Evolutionary conservation across 768 basidiomycete species (phyloP), one percentile per base, ranked within the genome.

Genomic region (Rickenella mellea): DNA sequence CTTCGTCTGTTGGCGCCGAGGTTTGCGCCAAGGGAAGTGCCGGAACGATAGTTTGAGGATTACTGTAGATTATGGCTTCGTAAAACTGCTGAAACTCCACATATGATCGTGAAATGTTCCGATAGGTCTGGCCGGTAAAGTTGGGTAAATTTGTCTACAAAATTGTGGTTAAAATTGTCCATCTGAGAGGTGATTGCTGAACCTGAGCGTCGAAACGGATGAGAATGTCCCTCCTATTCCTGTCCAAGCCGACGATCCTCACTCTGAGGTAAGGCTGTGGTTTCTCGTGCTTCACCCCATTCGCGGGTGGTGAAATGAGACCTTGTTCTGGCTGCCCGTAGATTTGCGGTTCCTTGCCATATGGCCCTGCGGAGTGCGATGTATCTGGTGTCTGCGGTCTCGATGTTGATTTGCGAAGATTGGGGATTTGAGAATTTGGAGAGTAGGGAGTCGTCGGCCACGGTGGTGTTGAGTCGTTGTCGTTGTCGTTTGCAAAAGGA

Each of bases 161-260:
- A 17, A 6, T 12, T 5, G 10, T 44, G 19, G 25, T 5, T 11
- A 22, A 12, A 22, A 31, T 27, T 14, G 6, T 4, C n/a, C 4
- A 11, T 12, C 37, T 19, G 31, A 26, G 14, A 6, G 14, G 6
- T 14, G 10, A 26, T 11, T 11, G 9, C 21, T 19, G 41, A 19
- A 93, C 94, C 73, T 94, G 90, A 12, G 91, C 92, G 61, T 99
- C 96, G 48, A 99, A 78, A 57, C 89, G 82, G 57, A 99, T 72
- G 56, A 97, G 76, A 48, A 96, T 82, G 55, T 99, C 96, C 54
- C 93, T 74, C 62, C 91, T 72, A 68, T 98, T 97, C 63, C 96
- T 76, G 63, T 99, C 96, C 55, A 99, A 60, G 11, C 82, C 86
- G 14, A 87, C 85, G 48, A 99, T 85, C 55, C 90, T 73, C 36